Evolutionary conservation across 306 rosid species (phyloP), one percentile per base, ranked within the genome.

Genomic region (Arachis stenosperma): DNA sequence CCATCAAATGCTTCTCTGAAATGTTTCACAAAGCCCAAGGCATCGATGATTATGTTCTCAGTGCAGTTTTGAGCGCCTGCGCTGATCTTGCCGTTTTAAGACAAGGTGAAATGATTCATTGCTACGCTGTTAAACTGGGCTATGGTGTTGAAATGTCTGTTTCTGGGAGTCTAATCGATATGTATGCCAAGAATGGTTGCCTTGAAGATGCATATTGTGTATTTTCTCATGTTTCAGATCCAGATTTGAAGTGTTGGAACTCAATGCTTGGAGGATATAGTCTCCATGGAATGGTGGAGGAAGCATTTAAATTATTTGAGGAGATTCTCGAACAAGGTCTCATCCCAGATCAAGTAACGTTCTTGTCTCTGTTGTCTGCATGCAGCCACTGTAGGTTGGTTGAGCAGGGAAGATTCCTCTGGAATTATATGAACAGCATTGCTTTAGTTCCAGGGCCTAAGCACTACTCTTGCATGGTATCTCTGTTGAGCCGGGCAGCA

Each of bases 231-330:
- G 92, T 84, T 63, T 22, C 72, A 47, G 50, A 60, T 59, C 90
- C 92, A 29, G 97, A 93, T 82, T 82, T 93, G 81, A 89, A 81
- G 84, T 91, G 96, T 69, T 91, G 91, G 90, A 93, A 93, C 87
- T 70, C 97, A 2, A 91, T 93, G 92, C 92, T 93, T 9, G 96
- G 94, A 61, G 98, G 98, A 83, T 93, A 84, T 65, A 79, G 92
- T 77, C 90, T 84, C 77, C 97, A 89, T 58, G 97, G 98, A 82
- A 82, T 69, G 88, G 87, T 78, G 11, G 80, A 69, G 63, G 88
- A 88, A 69, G 92, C 98, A 64, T 56, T 94, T 56, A 79, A 82
- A 61, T 79, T 88, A 52, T 84, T 91, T 9, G 68, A 71, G 46
- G 83, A 80, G 83, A 83, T 91, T 65, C 63, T 76, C 51, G 76